phyloP scores from a whole-genome alignment of 768 basidiomycete species.

The Suillus plorans region DNA sequence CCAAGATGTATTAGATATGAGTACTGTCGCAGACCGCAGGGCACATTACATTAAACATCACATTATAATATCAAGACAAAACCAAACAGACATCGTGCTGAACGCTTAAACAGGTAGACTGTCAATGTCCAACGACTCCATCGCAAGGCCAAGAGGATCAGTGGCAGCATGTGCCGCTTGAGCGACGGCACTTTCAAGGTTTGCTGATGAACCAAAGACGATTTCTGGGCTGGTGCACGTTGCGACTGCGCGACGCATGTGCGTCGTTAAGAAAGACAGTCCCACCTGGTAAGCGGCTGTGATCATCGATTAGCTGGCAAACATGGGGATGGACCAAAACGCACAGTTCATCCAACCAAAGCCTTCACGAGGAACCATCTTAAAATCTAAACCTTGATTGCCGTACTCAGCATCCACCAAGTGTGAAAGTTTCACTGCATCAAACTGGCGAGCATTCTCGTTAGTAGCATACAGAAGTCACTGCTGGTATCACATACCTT shows the following conservation, averaged over 20 bases:
- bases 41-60: slow-evolving; percentile 3
- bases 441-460: slow-evolving; percentile 55
- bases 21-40: neutral
- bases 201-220: slow-evolving; percentile 64
- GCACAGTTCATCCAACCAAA: slow-evolving; percentile 98
- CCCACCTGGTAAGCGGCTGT: slow-evolving; percentile 95
- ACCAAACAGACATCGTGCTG: slow-evolving; percentile 7
- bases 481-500: slow-evolving; percentile 53
- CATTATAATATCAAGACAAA: slow-evolving; percentile 3
- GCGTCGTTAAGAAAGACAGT: slow-evolving; percentile 87
- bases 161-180: slow-evolving; percentile 38
- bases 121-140: slow-evolving; percentile 46
- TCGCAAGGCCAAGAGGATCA: slow-evolving; percentile 63
- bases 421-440: slow-evolving; percentile 93
- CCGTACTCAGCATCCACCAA: slow-evolving; percentile 97
- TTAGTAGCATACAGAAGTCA: neutral
- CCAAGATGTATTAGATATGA: slow-evolving; percentile 2
- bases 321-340: slow-evolving; percentile 21
- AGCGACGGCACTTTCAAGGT: slow-evolving; percentile 32
- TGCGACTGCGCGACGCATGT: slow-evolving; percentile 94
- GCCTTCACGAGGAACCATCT: slow-evolving; percentile 94
- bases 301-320: slow-evolving; percentile 7
- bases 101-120: slow-evolving; percentile 23
- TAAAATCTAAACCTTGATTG: slow-evolving; percentile 96
- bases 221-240: slow-evolving; percentile 92